Percentiles rank a stretch among this genome's conserved stretches.
Conservation (phyloP, 148 eudicot genomes). For the Silene conica region DNA sequence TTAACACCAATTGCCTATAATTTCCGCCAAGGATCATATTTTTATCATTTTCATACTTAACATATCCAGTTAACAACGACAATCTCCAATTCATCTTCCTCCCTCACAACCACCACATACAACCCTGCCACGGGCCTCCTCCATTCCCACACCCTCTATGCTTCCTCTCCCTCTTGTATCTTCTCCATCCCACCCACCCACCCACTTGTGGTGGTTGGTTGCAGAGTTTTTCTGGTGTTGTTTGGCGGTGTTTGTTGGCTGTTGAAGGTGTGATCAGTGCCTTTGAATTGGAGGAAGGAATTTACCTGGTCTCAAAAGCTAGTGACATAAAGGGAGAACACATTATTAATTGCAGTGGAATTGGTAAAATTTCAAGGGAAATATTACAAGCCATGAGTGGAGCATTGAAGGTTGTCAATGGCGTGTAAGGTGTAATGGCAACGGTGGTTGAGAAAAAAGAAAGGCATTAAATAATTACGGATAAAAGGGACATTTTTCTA, state of each 20-base stretch:
- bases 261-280: neutral
- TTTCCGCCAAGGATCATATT: neutral
- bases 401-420: neutral
- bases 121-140: neutral
- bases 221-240: neutral
- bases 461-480: neutral
- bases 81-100: neutral
- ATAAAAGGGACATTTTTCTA: no score
- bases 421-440: no score
- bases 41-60: neutral
- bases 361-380: neutral
- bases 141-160: neutral
- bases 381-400: neutral
- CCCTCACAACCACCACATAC: neutral
- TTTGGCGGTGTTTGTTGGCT: neutral
- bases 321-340: neutral
- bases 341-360: neutral
- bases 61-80: neutral
- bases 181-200: neutral
- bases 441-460: no score
- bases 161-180: neutral
- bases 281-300: no score
- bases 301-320: no score
- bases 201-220: neutral
- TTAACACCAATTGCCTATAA: neutral